These are phyloP conservation scores for Sonneratia caseolaris DNA, from an alignment of 345 rosid genomes.

Conservation along the genomic window DNA sequence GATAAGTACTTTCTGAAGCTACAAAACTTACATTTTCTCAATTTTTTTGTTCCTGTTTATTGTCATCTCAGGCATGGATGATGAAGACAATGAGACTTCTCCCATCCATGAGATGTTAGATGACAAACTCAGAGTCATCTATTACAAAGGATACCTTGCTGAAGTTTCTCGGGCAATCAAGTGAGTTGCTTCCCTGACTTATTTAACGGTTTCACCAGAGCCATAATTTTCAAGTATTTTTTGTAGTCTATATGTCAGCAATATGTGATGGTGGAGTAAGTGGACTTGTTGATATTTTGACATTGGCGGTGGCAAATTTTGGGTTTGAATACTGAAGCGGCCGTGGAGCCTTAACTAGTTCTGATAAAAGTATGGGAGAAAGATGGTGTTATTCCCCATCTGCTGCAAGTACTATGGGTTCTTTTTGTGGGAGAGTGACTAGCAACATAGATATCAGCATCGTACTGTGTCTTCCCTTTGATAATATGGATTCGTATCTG, in stretches of 20 bases:
- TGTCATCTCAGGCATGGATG: conserved; percentile 71
- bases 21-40: not conserved
- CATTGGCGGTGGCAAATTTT: not conserved
- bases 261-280: not conserved
- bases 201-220: not conserved
- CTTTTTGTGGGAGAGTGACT: too few species aligned
- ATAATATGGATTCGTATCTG: not conserved
- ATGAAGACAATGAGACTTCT: conserved; percentile 48
- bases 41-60: not conserved
- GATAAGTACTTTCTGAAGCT: not conserved
- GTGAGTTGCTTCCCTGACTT: conserved; percentile 27
- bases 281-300: not conserved
- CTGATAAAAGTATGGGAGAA: too few species aligned
- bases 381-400: too few species aligned
- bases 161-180: conserved; percentile 61
- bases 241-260: not conserved
- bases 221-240: not conserved
- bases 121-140: conserved; percentile 63
- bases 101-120: conserved; percentile 74
- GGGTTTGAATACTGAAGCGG: too few species aligned
- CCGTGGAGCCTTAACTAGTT: too few species aligned
- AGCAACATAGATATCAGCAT: not conserved
- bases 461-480: not conserved
- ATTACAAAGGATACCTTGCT: conserved; percentile 61
- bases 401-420: too few species aligned